Percentiles rank a stretch among this genome's conserved stretches.
These are phyloP conservation scores for Cordyceps militaris DNA, from an alignment of 2,329 filamentous ascomycete genomes.

Conservation along the genomic window DNA sequence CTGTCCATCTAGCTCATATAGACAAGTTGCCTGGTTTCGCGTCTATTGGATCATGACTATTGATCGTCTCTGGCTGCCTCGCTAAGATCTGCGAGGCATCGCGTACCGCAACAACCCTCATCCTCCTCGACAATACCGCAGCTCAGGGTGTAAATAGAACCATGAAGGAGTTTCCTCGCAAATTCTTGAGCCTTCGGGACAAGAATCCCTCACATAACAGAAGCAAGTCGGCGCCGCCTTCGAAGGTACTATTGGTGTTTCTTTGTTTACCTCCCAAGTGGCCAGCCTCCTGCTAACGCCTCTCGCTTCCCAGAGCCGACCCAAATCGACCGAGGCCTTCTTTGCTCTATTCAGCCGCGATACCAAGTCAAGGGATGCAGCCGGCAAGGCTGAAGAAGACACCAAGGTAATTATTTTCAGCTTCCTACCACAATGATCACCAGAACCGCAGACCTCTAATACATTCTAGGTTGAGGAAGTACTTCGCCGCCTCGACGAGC, in stretches of 20 bases:
- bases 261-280: neutral
- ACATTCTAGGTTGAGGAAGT: slow-evolving; percentile 34
- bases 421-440: neutral
- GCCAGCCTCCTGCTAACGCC: slow-evolving; percentile 8
- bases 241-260: slow-evolving; percentile 21
- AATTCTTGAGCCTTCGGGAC: slow-evolving; percentile 65
- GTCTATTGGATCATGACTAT: slow-evolving; percentile 23
- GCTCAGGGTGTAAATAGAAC: slow-evolving; percentile 19
- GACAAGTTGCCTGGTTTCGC: neutral
- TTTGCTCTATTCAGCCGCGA: slow-evolving; percentile 59
- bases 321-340: slow-evolving; percentile 50
- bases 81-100: slow-evolving; percentile 25
- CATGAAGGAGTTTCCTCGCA: slow-evolving; percentile 53
- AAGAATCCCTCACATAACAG: slow-evolving; percentile 49
- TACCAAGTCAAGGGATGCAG: slow-evolving; percentile 40
- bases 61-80: slow-evolving; percentile 24
- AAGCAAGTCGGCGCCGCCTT: slow-evolving; percentile 48
- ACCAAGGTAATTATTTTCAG: slow-evolving; percentile 26
- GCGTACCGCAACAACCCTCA: neutral
- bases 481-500: slow-evolving; percentile 32
- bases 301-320: slow-evolving; percentile 36
- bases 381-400: slow-evolving; percentile 42
- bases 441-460: neutral
- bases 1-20: neutral
- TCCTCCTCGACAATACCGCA: neutral